Conservation (phyloP, 2,329 filamentous ascomycete species). For the Fusarium poae region DNA sequence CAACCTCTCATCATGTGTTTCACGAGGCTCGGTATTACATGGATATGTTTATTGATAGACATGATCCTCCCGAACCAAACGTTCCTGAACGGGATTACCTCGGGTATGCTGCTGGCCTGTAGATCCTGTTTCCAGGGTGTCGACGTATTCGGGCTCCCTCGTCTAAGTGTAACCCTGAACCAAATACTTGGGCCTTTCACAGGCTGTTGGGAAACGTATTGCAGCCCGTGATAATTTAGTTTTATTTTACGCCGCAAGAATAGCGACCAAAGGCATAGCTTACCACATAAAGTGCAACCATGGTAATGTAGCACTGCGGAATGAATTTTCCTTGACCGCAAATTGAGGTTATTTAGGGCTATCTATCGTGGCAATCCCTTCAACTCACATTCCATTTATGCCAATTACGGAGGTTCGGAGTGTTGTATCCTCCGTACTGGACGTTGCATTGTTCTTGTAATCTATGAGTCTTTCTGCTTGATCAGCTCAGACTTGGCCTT, state of each 20-base stretch:
- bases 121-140: conserved; percentile 24
- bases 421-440: conserved; percentile 8
- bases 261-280: conserved; percentile 6
- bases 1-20: neutral
- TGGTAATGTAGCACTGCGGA: conserved; percentile 3
- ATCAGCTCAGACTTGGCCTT: conserved; percentile 5
- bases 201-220: conserved; percentile 24
- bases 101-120: conserved; percentile 21
- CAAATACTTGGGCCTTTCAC: conserved; percentile 30
- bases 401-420: conserved; percentile 2
- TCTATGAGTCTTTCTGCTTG: conserved; percentile 14
- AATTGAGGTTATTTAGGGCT: conserved; percentile 13
- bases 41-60: conserved; percentile 23
- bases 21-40: conserved; percentile 1
- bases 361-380: neutral
- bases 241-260: conserved; percentile 22
- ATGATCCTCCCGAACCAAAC: conserved; percentile 20
- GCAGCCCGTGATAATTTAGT: conserved; percentile 8
- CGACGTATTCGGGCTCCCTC: conserved; percentile 23
- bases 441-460: neutral
- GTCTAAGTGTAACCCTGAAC: conserved; percentile 27
- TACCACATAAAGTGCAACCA: conserved; percentile 1
- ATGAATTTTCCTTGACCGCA: conserved; percentile 8
- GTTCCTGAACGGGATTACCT: conserved; percentile 17
- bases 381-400: neutral